A percentile compares a stretch with the other conserved stretches of the same genome.
Evolutionary conservation across 2,329 filamentous ascomycete genomes (phyloP).

Genomic region (Pyricularia sp.): DNA sequence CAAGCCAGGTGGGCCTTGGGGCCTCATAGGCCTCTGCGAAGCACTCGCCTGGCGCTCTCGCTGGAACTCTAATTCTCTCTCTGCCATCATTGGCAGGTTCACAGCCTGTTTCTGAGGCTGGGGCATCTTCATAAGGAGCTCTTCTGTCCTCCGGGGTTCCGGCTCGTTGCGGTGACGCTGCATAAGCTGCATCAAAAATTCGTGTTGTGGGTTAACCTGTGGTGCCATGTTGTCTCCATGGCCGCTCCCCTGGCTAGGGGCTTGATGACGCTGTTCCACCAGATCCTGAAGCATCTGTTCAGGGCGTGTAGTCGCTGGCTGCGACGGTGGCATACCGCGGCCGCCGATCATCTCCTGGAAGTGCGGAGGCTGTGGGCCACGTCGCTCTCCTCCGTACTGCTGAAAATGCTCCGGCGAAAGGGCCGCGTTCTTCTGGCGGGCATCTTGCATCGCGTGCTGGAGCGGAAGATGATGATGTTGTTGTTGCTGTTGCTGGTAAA

Average conservation of each 20-base stretch:
- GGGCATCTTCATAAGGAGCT: conserved; percentile 31
- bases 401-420: conserved; percentile 39
- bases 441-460: conserved; percentile 13
- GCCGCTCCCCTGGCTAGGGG: conserved; percentile 38
- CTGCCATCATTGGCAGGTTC: conserved; percentile 34
- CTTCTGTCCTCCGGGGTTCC: conserved; percentile 42
- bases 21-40: conserved; percentile 30
- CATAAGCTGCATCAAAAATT: conserved; percentile 83
- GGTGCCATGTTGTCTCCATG: conserved; percentile 26
- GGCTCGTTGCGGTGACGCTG: conserved; percentile 39
- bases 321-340: conserved; percentile 30
- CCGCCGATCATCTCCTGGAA: conserved; percentile 45
- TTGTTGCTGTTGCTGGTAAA: conserved; percentile 4
- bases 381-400: conserved; percentile 34
- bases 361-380: conserved; percentile 22
- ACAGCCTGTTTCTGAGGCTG: conserved; percentile 38
- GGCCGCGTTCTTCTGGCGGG: conserved; percentile 27
- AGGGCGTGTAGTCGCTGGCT: conserved; percentile 36
- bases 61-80: conserved; percentile 37
- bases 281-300: conserved; percentile 55
- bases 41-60: conserved; percentile 23
- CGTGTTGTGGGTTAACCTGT: conserved; percentile 43
- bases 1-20: conserved; percentile 39
- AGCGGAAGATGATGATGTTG: conserved; percentile 4
- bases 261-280: conserved; percentile 47